phyloP scores from a whole-genome alignment of 225 moss, liverwort and hornwort genomes.

The Pseudisothecium myosuroides region DNA sequence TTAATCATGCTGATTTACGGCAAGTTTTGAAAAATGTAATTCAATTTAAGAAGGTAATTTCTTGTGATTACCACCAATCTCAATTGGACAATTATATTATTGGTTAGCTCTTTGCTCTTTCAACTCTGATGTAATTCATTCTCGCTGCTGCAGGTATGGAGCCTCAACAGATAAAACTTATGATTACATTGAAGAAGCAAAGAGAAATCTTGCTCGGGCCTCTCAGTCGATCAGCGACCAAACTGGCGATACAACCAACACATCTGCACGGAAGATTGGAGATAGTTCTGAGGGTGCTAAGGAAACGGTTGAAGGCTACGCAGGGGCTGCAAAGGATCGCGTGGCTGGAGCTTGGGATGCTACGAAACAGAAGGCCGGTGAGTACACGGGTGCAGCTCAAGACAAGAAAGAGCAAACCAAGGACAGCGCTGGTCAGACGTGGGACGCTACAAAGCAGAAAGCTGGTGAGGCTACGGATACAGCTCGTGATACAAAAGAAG shows the following conservation, averaged over 20 bases:
- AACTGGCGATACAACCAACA: neutral
- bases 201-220: constrained; percentile 15
- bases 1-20: neutral
- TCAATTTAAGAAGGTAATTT: too few relatives aligned
- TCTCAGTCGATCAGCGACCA: neutral
- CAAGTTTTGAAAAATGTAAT: too few relatives aligned
- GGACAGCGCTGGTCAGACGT: neutral
- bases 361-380: constrained; percentile 20
- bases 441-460: neutral
- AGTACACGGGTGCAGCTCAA: neutral
- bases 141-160: neutral
- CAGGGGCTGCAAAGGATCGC: constrained; percentile 5
- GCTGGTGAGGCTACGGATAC: neutral
- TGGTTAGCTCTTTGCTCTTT: too few relatives aligned
- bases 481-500: neutral
- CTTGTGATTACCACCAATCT: neutral
- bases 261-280: neutral
- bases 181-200: constrained; percentile 31
- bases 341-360: constrained; percentile 17
- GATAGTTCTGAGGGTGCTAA: neutral
- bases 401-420: constrained; percentile 7
- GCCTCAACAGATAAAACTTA: constrained; percentile 7
- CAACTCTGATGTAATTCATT: neutral
- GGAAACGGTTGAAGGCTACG: neutral
- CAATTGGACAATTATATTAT: neutral